Conservation (phyloP, 768 basidiomycete species). For the Phylloporus sp. region DNA sequence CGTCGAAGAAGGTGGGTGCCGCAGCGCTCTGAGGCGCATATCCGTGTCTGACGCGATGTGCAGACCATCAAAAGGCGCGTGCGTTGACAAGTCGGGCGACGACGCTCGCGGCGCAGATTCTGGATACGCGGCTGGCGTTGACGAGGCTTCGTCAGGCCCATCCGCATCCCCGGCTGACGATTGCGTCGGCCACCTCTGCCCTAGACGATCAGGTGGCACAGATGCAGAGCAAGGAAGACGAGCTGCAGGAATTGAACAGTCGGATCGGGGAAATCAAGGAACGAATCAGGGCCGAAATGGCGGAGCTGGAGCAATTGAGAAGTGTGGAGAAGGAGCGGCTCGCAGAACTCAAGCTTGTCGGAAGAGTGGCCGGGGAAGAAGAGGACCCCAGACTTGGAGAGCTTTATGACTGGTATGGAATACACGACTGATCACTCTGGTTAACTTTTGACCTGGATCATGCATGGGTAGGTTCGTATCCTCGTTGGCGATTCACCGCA, state of each 20-base stretch:
- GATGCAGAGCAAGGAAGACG: slow-evolving; percentile 73
- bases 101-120: slow-evolving; percentile 67
- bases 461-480: slow-evolving; percentile 60
- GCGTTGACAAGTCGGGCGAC: slow-evolving; percentile 51
- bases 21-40: neutral
- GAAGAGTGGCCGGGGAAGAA: slow-evolving; percentile 48
- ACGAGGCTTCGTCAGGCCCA: slow-evolving; percentile 79
- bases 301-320: slow-evolving; percentile 56
- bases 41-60: neutral
- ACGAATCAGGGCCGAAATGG: slow-evolving; percentile 51
- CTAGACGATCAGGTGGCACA: slow-evolving; percentile 73
- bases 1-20: slow-evolving; percentile 55
- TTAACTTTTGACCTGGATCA: slow-evolving; percentile 1
- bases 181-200: slow-evolving; percentile 67
- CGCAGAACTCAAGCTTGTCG: slow-evolving; percentile 50
- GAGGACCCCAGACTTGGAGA: slow-evolving; percentile 63
- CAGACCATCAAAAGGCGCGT: slow-evolving; percentile 61
- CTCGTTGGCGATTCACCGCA: slow-evolving; percentile 61
- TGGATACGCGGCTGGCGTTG: slow-evolving; percentile 77
- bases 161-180: slow-evolving; percentile 75
- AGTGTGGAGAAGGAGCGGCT: slow-evolving; percentile 65
- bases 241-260: slow-evolving; percentile 51
- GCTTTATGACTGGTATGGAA: slow-evolving; percentile 65
- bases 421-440: neutral
- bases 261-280: slow-evolving; percentile 54